Percentiles rank a stretch among this genome's conserved stretches.
Evolutionary conservation across 306 rosid genomes (phyloP).

Genomic region (Begonia peltatifolia): DNA sequence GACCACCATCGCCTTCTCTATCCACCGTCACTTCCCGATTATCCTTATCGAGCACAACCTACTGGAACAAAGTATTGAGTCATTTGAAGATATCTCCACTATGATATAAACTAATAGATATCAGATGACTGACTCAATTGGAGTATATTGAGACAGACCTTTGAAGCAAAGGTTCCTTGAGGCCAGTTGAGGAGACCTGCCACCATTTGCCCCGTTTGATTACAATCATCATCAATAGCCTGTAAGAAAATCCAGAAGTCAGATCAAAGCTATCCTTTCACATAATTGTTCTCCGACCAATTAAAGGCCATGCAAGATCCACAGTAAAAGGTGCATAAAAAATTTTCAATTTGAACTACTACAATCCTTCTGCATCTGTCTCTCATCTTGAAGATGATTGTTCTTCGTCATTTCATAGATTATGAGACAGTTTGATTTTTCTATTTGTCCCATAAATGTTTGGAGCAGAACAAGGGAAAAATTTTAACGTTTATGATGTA

Average conservation of each 20-base stretch:
- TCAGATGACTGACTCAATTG: neutral
- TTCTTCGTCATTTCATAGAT: too few relatives aligned
- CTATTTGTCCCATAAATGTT: too few relatives aligned
- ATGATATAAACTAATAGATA: neutral
- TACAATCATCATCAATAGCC: conserved; percentile 99
- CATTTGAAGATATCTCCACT: neutral
- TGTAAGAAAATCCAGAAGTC: conserved; percentile 6
- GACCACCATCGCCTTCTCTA: conserved; percentile 91
- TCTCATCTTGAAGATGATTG: too few relatives aligned
- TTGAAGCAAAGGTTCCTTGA: conserved; percentile 93
- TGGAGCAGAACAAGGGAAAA: too few relatives aligned
- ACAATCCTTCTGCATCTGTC: too few relatives aligned
- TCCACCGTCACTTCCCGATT: conserved; percentile 65
- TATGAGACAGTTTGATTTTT: too few relatives aligned
- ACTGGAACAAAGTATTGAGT: conserved; percentile 41
- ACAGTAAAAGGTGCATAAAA: neutral
- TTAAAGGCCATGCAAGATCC: neutral
- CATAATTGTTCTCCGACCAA: neutral
- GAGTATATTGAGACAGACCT: conserved; percentile 32
- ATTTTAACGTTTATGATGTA: too few relatives aligned
- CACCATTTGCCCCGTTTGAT: conserved; percentile 93
- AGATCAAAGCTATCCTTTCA: neutral
- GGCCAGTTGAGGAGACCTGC: conserved; percentile 97
- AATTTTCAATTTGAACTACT: too few relatives aligned
- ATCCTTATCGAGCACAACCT: conserved; percentile 90